These are phyloP conservation scores for Colletotrichum tofieldiae DNA, from an alignment of 2,329 filamentous ascomycete genomes.

Conservation along the genomic window DNA sequence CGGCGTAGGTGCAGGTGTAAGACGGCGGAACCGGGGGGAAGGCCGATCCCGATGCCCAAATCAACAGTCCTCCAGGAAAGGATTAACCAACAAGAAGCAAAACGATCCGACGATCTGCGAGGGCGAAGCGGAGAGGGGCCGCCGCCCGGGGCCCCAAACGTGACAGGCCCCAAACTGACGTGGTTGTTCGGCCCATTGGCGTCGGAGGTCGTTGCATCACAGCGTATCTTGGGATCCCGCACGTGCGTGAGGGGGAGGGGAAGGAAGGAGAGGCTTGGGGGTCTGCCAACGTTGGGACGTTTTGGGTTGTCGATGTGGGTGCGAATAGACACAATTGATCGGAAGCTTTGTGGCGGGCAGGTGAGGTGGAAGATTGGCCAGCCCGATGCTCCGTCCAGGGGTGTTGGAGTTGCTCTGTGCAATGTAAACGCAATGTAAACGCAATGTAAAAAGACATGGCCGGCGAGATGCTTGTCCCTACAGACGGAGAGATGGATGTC, in stretches of 20 bases:
- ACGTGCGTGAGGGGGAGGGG: not conserved
- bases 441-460: too few relatives aligned
- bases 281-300: conserved; percentile 7
- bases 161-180: conserved; percentile 3
- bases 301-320: conserved; percentile 10
- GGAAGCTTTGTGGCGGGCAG: not conserved
- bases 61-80: not conserved
- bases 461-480: too few relatives aligned
- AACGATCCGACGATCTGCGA: conserved; percentile 1
- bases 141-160: conserved; percentile 4
- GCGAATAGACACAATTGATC: not conserved
- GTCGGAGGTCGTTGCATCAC: conserved; percentile 20
- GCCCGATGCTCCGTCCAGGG: not conserved
- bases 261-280: not conserved
- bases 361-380: not conserved
- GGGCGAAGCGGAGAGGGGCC: not conserved
- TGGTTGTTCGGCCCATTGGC: conserved; percentile 9
- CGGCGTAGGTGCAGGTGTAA: not conserved
- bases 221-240: not conserved
- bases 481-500: not conserved
- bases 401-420: not conserved
- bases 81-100: conserved; percentile 9
- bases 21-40: not conserved
- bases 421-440: too few relatives aligned
- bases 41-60: not conserved